Percentiles rank a stretch among this genome's conserved stretches.
These are phyloP conservation scores for Phytophthora citrophthora DNA, from an alignment of 352 stramenopile species.

Conservation along the genomic window DNA sequence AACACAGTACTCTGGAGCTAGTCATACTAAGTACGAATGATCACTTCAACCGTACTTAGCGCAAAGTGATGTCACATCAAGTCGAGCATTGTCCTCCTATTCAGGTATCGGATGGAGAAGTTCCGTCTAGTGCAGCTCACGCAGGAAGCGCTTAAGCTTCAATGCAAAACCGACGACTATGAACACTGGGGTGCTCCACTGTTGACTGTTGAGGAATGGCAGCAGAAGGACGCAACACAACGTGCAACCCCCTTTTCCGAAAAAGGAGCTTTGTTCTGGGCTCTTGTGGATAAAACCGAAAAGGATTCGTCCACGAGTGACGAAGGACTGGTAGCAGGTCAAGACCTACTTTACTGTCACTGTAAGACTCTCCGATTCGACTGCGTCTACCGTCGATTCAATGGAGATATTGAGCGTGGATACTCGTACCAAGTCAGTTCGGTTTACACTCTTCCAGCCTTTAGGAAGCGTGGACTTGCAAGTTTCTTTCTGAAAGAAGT, in stretches of 20 bases:
- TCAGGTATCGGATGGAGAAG: constrained; percentile 21
- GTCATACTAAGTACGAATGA: constrained; percentile 4
- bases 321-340: constrained; percentile 18
- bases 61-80: neutral
- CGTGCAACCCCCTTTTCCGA: constrained; percentile 50
- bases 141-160: constrained; percentile 56
- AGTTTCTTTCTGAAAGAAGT: constrained; percentile 48
- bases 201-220: constrained; percentile 49
- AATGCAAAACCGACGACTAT: constrained; percentile 66
- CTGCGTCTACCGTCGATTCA: constrained; percentile 37
- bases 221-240: constrained; percentile 49
- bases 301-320: constrained; percentile 25
- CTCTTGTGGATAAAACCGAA: constrained; percentile 45
- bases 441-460: constrained; percentile 59
- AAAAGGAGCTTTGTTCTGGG: constrained; percentile 60
- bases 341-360: constrained; percentile 47
- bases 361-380: constrained; percentile 62
- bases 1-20: neutral
- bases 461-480: constrained; percentile 48
- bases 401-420: constrained; percentile 40
- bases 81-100: no score
- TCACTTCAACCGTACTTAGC: neutral
- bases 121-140: constrained; percentile 61
- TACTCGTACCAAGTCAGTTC: constrained; percentile 61
- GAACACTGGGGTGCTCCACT: constrained; percentile 50